Base-by-base conservation (phyloP, 2,329 filamentous ascomycete species). In the Diaporthe helianthi region DNA sequence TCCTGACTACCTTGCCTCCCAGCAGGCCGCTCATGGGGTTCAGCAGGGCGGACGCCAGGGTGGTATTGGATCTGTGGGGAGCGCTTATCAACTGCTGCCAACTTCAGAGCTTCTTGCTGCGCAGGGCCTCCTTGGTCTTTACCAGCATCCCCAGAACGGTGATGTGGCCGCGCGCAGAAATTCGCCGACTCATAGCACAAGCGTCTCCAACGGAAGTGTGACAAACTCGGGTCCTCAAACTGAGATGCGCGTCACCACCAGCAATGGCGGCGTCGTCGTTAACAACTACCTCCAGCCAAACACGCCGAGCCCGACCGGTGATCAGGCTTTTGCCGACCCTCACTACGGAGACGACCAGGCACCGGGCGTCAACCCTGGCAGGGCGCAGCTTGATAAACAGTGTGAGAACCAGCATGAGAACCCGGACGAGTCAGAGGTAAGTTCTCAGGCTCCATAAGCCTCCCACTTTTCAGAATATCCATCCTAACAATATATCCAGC, bases 21-120 rank as follows among this genome's bases (percentile, higher is more conserved):
- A 31, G 10, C 36, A 19, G 9, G 17, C 1, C 9, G 2, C 15
- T 1, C 0, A 8, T 8, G 36, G 5, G 9, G 2, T 12, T 10
- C 17, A 29, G 9, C n/a, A n/a, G 24, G 3, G 0, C 22, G 7
- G 2, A 0, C 4, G 3, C 4, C 53, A 1, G n/a, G 1, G 13
- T 15, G 2, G n/a, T n/a, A n/a, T n/a, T n/a, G n/a, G n/a, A n/a
- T n/a, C n/a, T n/a, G n/a, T n/a, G n/a, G n/a, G n/a, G n/a, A n/a
- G n/a, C n/a, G n/a, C n/a, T n/a, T n/a, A n/a, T n/a, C n/a, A n/a
- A n/a, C n/a, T n/a, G n/a, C n/a, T n/a, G 31, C 31, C 1, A 7
- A 6, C 4, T 33, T 10, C 53, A 41, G 33, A 36, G 3, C 10
- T 33, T 33, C 31, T 33, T 33, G 31, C 3, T 33, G 31, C 8